Conservation (phyloP, 257 asterid genomes). For the Solanum pimpinellifolium region DNA sequence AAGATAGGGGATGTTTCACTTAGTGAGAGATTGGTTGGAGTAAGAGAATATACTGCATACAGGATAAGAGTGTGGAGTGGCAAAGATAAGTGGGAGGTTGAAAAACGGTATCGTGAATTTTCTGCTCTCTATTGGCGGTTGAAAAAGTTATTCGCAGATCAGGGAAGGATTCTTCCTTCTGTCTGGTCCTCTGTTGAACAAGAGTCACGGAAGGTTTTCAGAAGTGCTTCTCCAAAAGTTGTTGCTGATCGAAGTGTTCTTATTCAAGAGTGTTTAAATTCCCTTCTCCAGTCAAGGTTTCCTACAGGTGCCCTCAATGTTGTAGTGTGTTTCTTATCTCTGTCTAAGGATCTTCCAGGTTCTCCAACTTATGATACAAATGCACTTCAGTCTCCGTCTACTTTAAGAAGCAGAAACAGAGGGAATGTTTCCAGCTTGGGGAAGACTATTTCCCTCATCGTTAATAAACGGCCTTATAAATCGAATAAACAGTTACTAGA, state of each 20-base stretch:
- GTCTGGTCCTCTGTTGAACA: conserved; percentile 72
- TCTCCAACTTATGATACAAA: conserved; percentile 31
- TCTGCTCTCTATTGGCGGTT: conserved; percentile 43
- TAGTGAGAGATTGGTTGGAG: conserved; percentile 84
- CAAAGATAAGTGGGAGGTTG: conserved; percentile 70
- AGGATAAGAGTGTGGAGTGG: conserved; percentile 61
- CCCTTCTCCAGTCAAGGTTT: conserved; percentile 37
- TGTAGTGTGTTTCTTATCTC: conserved; percentile 54
- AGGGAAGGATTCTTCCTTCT: conserved; percentile 68
- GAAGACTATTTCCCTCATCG: conserved; percentile 69
- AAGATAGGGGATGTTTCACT: conserved; percentile 74
- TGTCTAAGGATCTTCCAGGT: conserved; percentile 33
- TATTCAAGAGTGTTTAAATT: conserved; percentile 80
- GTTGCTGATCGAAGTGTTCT: conserved; percentile 73
- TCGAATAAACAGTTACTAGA: conserved; percentile 70
- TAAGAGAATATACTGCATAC: conserved; percentile 65
- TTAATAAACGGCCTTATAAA: conserved; percentile 45
- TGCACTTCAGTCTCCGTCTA: conserved; percentile 14
- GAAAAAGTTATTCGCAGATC: conserved; percentile 57
- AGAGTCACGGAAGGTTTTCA: conserved; percentile 77
- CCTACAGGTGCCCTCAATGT: conserved; percentile 32
- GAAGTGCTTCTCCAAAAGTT: conserved; percentile 66
- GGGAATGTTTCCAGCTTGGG: conserved; percentile 45
- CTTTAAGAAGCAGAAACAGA: conserved; percentile 9
- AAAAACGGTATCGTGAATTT: conserved; percentile 86